Conservation (phyloP, 805 yeast genomes). For the Saccharomycopsis microspora region DNA sequence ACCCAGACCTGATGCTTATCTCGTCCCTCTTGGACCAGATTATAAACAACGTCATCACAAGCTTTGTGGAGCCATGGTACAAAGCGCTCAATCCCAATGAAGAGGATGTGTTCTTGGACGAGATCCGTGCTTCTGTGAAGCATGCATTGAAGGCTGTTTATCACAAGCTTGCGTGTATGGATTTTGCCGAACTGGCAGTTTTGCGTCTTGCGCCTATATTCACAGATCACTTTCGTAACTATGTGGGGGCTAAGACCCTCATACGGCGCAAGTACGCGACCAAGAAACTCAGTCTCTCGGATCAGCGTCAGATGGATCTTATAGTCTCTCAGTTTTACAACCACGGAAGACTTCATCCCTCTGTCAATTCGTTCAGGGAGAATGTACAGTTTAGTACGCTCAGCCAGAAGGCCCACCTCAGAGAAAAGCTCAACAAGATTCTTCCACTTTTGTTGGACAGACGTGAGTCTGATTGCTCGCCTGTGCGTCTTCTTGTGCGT, state of each 20-base stretch:
- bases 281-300: conserved; percentile 1
- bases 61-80: conserved; percentile 52
- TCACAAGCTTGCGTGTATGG: conserved; percentile 30
- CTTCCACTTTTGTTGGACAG: conserved; percentile 40
- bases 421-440: conserved; percentile 29
- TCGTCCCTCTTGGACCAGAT: conserved; percentile 42
- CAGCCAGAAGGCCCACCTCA: conserved; percentile 40
- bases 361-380: conserved; percentile 20
- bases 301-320: conserved; percentile 22
- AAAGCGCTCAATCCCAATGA: conserved; percentile 23
- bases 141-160: conserved; percentile 31
- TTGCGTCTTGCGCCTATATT: conserved; percentile 50
- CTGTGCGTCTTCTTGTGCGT: conserved; percentile 38
- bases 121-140: conserved; percentile 34
- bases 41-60: conserved; percentile 35
- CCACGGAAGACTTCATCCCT: conserved; percentile 47
- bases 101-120: conserved; percentile 29
- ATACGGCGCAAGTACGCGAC: conserved; percentile 12
- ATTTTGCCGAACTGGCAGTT: conserved; percentile 47
- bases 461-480: conserved; percentile 31
- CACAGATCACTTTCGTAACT: conserved; percentile 50
- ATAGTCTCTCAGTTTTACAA: conserved; percentile 35
- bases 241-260: conserved; percentile 29
- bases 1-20: conserved; percentile 39
- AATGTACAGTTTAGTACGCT: conserved; percentile 13